A percentile compares a stretch with the other conserved stretches of the same genome.
phyloP scores from a whole-genome alignment of 179 eudicot genomes.

The Silene coronaria region DNA sequence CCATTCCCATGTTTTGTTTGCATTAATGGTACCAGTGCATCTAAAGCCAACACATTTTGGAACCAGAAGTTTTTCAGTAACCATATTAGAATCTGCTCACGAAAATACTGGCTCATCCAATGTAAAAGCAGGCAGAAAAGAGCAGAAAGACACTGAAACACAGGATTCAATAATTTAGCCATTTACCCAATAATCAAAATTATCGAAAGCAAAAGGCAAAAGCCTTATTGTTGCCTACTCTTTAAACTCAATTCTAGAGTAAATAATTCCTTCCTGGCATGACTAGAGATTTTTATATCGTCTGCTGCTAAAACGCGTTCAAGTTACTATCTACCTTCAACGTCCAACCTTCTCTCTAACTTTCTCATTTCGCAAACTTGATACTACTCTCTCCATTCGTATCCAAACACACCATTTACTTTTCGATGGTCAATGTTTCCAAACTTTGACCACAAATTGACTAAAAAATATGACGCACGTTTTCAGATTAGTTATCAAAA shows the following conservation, averaged over 20 bases:
- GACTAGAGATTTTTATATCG: neutral
- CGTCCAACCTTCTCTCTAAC: neutral
- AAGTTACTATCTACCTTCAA: too few species aligned
- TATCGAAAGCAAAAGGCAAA: neutral
- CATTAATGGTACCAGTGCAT: neutral
- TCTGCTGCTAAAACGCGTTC: neutral
- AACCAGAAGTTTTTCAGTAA: neutral
- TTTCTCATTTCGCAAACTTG: neutral
- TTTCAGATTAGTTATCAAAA: too few species aligned
- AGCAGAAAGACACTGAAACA: neutral
- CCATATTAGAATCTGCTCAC: too few species aligned
- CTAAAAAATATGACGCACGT: too few species aligned
- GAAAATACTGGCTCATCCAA: too few species aligned
- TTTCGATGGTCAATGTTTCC: too few species aligned
- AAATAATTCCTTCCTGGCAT: neutral
- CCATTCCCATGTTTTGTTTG: neutral
- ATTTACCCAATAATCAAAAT: neutral
- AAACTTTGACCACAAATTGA: too few species aligned
- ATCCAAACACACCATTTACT: too few species aligned
- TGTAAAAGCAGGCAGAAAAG: too few species aligned
- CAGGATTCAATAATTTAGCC: neutral
- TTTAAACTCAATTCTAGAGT: neutral
- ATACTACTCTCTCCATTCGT: neutral
- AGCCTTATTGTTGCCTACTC: neutral
- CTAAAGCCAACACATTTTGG: neutral